Base-by-base conservation (phyloP, 441 rosid genomes). In the Daphne laureola region DNA sequence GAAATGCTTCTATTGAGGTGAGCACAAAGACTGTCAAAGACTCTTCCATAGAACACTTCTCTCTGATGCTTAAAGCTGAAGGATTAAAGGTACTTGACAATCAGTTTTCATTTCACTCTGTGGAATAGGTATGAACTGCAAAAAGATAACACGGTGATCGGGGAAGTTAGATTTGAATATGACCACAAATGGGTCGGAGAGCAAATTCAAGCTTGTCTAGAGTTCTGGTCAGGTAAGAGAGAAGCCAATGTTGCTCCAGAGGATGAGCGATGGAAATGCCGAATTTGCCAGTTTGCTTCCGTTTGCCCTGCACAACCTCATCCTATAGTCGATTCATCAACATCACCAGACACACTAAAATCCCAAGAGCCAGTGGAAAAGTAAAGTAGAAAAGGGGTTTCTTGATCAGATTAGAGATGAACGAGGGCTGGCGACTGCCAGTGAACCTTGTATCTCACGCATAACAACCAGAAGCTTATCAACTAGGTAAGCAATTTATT, bases 241-340 rank as follows among this genome's bases (percentile, higher is more conserved):
- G 91, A 81, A 65, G 82, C 90, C 35, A 68, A 52, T 46, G 87
- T 73, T 67, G 52, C 73, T 15, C 83, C 85, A 5, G 75, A 74
- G 67, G 87, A 81, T 65, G 94, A 87, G 77, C 80, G 80, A 8
- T 87, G 98, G 98, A 90, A 90, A 73, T 87, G 96, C 58, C 58
- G 68, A 51, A 61, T 14, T 63, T 90, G 94, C 53, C 79, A 74
- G 27, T 83, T 73, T 65, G 73, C 82, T 60, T 48, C 70, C 3
- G 52, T 51, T 4, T 86, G 93, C 63, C 76, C 79, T 7, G 59
- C 57, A 54, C 73, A 65, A 43, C 62, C 66, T 5, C 56, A 23
- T 18, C n/a, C 72, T 13, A 2, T 18, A 0, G 18, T 13, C 1
- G 50, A 51, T 58, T 65, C 73, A 31, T 38, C 54, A 9, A 55